phyloP scores from a whole-genome alignment of 192 early-diverging fungal genomes.

The Ambispora gerdemannii region DNA sequence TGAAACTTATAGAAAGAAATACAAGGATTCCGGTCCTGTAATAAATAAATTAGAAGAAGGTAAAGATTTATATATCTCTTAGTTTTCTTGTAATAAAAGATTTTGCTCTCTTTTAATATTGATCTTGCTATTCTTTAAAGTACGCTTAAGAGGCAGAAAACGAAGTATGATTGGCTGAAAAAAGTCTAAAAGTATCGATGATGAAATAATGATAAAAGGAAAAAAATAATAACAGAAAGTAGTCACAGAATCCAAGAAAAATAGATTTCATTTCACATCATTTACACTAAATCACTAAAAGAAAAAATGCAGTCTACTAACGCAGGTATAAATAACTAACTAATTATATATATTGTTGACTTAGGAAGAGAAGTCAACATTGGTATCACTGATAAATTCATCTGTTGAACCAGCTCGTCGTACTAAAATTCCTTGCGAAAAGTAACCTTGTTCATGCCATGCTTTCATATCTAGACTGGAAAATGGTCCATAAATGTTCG shows the following conservation, averaged over 20 bases:
- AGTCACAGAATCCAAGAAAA: no score
- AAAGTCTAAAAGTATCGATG: no score
- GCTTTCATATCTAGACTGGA: conserved; percentile 43
- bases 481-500: conserved; percentile 42
- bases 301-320: no score
- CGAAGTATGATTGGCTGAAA: conserved; percentile 77
- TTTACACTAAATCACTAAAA: no score
- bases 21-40: conserved; percentile 58
- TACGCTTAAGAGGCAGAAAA: conserved; percentile 78
- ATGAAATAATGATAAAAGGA: no score
- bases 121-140: conserved; percentile 32
- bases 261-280: no score
- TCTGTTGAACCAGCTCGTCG: conserved; percentile 29
- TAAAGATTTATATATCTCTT: conserved; percentile 33
- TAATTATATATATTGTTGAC: no score
- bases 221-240: no score
- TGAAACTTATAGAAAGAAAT: conserved; percentile 53
- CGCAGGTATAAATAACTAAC: no score
- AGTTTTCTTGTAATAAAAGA: not conserved
- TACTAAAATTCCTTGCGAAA: conserved; percentile 40
- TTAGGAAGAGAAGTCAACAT: not conserved
- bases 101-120: not conserved
- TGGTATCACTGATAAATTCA: not conserved
- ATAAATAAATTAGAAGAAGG: conserved; percentile 79
- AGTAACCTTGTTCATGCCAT: conserved; percentile 45